Conservation (phyloP, 352 stramenopile genomes). For the Globisporangium irregulare region DNA sequence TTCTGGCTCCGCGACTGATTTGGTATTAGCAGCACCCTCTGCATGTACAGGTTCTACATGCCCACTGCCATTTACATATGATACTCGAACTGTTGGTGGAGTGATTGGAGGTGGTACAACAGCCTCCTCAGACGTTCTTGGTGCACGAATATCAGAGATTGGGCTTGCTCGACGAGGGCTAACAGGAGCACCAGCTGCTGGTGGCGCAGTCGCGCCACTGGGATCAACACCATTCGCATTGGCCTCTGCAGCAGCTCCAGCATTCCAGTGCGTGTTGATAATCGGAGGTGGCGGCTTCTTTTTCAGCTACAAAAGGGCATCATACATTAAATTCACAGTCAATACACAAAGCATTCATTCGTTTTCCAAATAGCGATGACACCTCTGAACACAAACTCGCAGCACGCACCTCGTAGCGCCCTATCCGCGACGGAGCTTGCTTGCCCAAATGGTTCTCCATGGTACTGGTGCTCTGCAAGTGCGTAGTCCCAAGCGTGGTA, state of each 20-base stretch:
- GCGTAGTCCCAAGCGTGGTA: not conserved
- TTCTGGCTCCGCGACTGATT: not conserved
- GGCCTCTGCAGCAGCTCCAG: not conserved
- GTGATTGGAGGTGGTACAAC: not conserved
- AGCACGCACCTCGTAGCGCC: constrained; percentile 11
- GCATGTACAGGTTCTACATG: not conserved
- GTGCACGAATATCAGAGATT: not conserved
- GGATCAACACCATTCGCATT: not conserved
- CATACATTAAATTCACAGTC: not conserved
- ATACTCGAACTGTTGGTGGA: not conserved
- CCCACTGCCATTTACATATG: not conserved
- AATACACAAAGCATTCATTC: not conserved
- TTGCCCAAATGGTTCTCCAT: not conserved
- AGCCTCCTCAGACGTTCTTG: not conserved
- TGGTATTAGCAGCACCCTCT: constrained; percentile 15
- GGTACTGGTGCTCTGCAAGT: not conserved
- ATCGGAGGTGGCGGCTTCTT: constrained; percentile 13
- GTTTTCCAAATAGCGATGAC: not conserved
- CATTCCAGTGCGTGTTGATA: constrained; percentile 14
- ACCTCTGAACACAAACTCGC: not conserved
- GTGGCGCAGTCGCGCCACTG: not conserved
- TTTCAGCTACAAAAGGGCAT: not conserved
- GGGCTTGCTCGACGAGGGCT: not conserved
- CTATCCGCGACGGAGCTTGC: constrained; percentile 5
- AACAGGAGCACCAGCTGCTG: not conserved